Evolutionary conservation across 2,329 filamentous ascomycete genomes (phyloP), one percentile per base, ranked within the genome.

Genomic region (Acrodontium crateriforme): DNA sequence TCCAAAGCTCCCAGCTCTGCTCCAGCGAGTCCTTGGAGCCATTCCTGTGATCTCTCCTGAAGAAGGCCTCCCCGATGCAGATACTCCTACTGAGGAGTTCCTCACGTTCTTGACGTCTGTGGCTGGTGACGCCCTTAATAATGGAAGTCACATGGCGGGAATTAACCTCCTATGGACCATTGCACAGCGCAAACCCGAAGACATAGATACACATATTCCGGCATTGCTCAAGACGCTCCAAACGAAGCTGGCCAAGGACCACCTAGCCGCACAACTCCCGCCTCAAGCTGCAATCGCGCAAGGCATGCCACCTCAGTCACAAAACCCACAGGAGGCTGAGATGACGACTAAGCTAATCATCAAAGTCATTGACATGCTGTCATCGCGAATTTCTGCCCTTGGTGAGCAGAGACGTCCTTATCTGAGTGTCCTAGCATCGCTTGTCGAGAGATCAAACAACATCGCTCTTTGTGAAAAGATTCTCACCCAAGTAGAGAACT

Each of bases 81-180:
- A 76, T 31, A 63, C 73, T 10, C 74, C 82, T 14, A 82, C 78
- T 0, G 85, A 85, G 1, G 85, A 94, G 49, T 84, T 95, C 42
- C 74, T 91, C 27, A 74, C 73, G 1, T 87, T 83, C 47, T 59
- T 95, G 19, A 89, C 82, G 11, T 69, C 74, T n/a, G 73, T 87
- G 29, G 84, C 85, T 2, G 87, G 81, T 0, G 89, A 95, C 54
- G 78, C 79, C 7, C 72, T 98, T 40, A 49, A 46, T 28, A 75
- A 75, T 28, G 70, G 69, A 32, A 83, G 84, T 40, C 83, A 91
- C 46, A 71, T 85, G 11, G 83, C 85, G 9, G 84, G 83, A 24
- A 78, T 98, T 51, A 94, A 93, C 50, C 78, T 92, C 14, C 61
- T 98, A 10, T 95, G 85, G 85, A 89, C 83, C 10, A 60, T 99